A percentile compares a stretch with the other conserved stretches of the same genome.
These are phyloP conservation scores for Fusarium nurragi DNA, from an alignment of 2,329 filamentous ascomycete genomes.

Conservation along the genomic window DNA sequence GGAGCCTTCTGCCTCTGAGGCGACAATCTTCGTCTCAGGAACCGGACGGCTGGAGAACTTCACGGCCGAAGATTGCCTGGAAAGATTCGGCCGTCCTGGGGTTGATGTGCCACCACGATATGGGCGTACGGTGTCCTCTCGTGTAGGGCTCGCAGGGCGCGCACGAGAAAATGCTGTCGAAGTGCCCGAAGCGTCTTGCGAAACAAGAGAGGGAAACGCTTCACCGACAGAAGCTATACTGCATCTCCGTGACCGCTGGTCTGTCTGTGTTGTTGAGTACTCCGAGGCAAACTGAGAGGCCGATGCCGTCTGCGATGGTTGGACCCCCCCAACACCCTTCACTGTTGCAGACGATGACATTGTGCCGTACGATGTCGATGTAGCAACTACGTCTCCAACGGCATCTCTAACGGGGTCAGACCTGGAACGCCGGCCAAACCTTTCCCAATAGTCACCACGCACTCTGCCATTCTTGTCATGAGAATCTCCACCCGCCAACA, in stretches of 20 bases:
- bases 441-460: conserved; percentile 28
- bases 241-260: neutral
- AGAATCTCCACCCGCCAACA: conserved; percentile 28
- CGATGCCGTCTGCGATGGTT: conserved; percentile 11
- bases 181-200: conserved; percentile 19
- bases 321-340: conserved; percentile 16
- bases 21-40: conserved; percentile 73
- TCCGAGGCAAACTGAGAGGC: conserved; percentile 22
- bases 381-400: conserved; percentile 13
- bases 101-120: conserved; percentile 39
- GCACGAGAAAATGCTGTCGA: conserved; percentile 25
- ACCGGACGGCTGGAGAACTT: conserved; percentile 79
- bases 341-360: conserved; percentile 44
- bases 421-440: conserved; percentile 24
- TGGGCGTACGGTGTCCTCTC: conserved; percentile 34
- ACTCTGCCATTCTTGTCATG: conserved; percentile 16
- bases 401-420: conserved; percentile 11
- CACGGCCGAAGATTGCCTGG: conserved; percentile 62
- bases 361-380: conserved; percentile 48
- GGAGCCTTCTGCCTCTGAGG: conserved; percentile 64
- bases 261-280: neutral
- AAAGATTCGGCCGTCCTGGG: conserved; percentile 57
- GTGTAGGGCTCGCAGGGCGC: conserved; percentile 42
- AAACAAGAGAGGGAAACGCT: conserved; percentile 38
- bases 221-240: conserved; percentile 24